Evolutionary conservation across 2,329 filamentous ascomycete species (phyloP).

Genomic region (Arthrobotrys sphaeroides): DNA sequence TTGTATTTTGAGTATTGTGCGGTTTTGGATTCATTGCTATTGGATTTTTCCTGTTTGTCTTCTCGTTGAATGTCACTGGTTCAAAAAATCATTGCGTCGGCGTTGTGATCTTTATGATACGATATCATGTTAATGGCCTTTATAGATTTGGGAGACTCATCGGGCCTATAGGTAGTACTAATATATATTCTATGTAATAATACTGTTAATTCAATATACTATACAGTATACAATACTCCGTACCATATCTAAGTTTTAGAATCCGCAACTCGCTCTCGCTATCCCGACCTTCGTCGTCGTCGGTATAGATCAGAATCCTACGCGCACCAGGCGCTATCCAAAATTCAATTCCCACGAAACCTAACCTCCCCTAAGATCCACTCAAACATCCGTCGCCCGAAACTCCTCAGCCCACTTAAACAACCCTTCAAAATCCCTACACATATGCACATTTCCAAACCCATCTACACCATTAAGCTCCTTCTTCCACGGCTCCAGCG

Average conservation of each 20-base stretch:
- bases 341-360: not conserved
- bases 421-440: constrained; percentile 38
- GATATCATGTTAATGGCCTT: constrained; percentile 12
- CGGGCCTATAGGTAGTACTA: not conserved
- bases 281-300: no score
- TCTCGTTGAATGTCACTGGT: not conserved
- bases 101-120: constrained; percentile 3
- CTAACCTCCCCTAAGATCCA: not conserved
- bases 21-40: no score
- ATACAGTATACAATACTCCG: not conserved
- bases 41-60: no score
- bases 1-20: no score
- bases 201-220: not conserved
- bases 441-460: constrained; percentile 44
- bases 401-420: constrained; percentile 47
- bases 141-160: not conserved
- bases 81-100: constrained; percentile 1
- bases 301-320: no score
- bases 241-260: no score
- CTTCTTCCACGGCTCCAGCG: constrained; percentile 61
- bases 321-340: no score
- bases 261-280: no score
- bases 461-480: constrained; percentile 50
- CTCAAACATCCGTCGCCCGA: constrained; percentile 20
- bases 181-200: not conserved